Base-by-base conservation (phyloP, 108 stramenopile genomes). In the Parietichytrium sp. region DNA sequence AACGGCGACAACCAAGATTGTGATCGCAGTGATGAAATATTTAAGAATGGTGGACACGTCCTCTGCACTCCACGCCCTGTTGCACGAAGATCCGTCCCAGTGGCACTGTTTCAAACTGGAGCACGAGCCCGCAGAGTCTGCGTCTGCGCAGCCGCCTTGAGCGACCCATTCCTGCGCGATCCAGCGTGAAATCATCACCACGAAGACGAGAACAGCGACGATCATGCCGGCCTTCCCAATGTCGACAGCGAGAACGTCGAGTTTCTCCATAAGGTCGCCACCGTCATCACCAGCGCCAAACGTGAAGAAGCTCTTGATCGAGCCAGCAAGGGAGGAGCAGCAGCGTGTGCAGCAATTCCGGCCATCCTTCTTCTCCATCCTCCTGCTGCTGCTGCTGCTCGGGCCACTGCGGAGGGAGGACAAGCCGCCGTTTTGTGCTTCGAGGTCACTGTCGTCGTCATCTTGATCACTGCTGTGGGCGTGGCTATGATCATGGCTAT, bases 1-100 rank as follows among this genome's bases (percentile, higher is more conserved):
- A 10, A 98, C 96, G 30, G 98, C 95, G 1, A 98, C 98, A 7
- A 95, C 98, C 55, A 98, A 85, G 54, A 98, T 95, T 48, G 95
- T 94, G 4, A 97, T 94, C 18, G 92, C 93, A 81, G 95, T 94
- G 86, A 97, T 94, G 84, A 96, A 95, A 27, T 91, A 91, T 49
- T 90, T 88, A 48, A 93, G 84, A 3, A 92, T 85, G 47, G 47
- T 78, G 26, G 49, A 26, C 6, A 78, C n/a, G 72, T 93, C 93
- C 80, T 92, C 91, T 55, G 86, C 87, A 80, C 90, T 89, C 29
- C 90, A 90, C 55, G 93, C 77, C 33, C 94, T 92, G 31, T 92
- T 93, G 52, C 92, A 93, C 81, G 93, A 92, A 79, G 92, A 93
- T 27, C 93, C 93, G 45, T 92, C 90, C 52, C 88, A 84, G 36